Evolutionary conservation across 2,329 filamentous ascomycete species (phyloP).

Genomic region (Rhynchosporium secalis): DNA sequence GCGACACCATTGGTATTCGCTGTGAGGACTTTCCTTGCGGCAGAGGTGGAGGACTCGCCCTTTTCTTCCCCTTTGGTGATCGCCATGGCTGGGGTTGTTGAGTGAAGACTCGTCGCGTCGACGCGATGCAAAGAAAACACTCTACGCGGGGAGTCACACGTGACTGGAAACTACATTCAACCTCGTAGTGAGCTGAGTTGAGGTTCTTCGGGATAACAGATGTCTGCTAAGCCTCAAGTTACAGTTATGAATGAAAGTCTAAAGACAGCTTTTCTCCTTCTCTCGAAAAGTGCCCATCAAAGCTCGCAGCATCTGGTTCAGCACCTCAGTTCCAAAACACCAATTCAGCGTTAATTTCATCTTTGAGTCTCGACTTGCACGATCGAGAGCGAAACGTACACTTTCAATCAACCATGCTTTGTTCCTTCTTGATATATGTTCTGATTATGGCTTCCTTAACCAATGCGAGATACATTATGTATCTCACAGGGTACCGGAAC

Average conservation of each 20-base stretch:
- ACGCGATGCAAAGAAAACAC: conserved; percentile 24
- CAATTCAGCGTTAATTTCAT: too few relatives aligned
- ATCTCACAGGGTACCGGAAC: conserved; percentile 32
- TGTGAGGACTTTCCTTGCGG: conserved; percentile 56
- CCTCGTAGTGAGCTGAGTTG: background rate
- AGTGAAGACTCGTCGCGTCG: conserved; percentile 26
- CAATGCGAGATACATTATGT: conserved; percentile 35
- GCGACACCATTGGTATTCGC: conserved; percentile 51
- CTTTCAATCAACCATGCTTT: background rate
- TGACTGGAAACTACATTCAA: background rate
- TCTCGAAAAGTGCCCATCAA: too few relatives aligned
- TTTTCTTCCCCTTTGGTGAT: conserved; percentile 39
- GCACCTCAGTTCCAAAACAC: too few relatives aligned
- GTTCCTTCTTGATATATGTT: background rate
- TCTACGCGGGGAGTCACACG: conserved; percentile 27
- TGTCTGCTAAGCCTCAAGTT: background rate
- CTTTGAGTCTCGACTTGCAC: too few relatives aligned
- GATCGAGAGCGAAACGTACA: background rate
- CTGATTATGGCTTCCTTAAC: conserved; percentile 14
- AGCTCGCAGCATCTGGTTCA: too few relatives aligned
- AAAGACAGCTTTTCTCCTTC: too few relatives aligned
- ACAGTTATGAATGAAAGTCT: background rate
- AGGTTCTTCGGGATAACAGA: background rate
- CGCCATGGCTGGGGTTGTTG: conserved; percentile 30
- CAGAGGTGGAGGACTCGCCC: conserved; percentile 61